Base-by-base conservation (phyloP, 176 grass and related monocot genomes). In the Bothriochloa decipiens region DNA sequence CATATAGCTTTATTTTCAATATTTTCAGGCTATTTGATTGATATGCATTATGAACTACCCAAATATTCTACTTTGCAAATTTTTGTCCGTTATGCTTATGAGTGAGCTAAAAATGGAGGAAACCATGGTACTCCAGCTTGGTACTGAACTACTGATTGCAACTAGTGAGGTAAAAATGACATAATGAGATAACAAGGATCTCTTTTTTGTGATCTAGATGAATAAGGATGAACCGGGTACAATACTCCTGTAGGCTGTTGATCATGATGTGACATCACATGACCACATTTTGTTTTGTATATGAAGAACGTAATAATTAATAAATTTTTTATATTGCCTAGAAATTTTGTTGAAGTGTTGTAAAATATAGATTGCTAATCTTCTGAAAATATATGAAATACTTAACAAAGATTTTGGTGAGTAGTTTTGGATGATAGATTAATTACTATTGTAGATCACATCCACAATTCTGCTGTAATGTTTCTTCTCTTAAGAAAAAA, bases 301-400 rank as follows among this genome's bases (percentile, higher is more conserved):
- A 47, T 14, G 70, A 12, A 23, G 0, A 74, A 55, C 41, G 17
- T 45, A 63, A 58, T 22, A 53, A 22, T 12, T 35, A 62, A 52
- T 53, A 60, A 11, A 81, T 89, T 70, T 77, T 15, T 70, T 83
- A 57, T 76, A 71, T 7, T 64, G 40, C 68, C 23, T 65, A 58
- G 66, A 57, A 58, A 36, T 71, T 58, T 37, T 77, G 58, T 27
- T 3, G n/a, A 81, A 53, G 53, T 1, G 63, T 41, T 71, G 33
- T 50, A 85, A 20, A 73, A 36, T 53, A 52, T 58, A 63, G 29
- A 17, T 68, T 58, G 26, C 76, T 76, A 45, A 37, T 74, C 33
- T 73, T 83, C 32, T 83, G 20, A 69, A 45, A 67, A 53, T 42
- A 73, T 12, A 66, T 23, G n/a, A 70, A 37, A 46, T 49, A 55